These are phyloP conservation scores for Sphaerobolus stellatus DNA, from an alignment of 1,284 basidiomycete genomes.

Conservation along the genomic window DNA sequence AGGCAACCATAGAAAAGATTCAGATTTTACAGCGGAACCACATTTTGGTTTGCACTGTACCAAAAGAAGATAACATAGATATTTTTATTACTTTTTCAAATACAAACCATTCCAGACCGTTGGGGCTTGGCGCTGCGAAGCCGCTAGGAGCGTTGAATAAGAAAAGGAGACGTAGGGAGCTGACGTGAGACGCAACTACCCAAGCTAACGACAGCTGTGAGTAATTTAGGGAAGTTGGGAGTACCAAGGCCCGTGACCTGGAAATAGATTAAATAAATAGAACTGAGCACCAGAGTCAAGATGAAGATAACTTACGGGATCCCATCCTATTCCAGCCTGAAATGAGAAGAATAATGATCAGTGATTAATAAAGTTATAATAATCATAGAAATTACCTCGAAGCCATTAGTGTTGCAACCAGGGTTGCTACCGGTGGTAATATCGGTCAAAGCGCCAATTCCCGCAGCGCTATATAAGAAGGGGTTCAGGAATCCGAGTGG, in stretches of 20 bases:
- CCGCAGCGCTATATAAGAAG: slow-evolving; percentile 46
- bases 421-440: slow-evolving; percentile 41
- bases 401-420: slow-evolving; percentile 19
- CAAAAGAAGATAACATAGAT: slow-evolving; percentile 59
- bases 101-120: not conserved
- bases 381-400: not conserved
- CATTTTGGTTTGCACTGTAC: slow-evolving; percentile 67
- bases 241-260: not conserved
- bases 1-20: no score
- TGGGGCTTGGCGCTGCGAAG: not conserved
- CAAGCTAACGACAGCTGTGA: not conserved
- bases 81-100: not conserved
- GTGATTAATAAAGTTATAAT: not conserved
- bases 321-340: slow-evolving; percentile 1
- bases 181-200: not conserved
- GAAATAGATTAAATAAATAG: not conserved
- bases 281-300: not conserved
- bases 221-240: not conserved
- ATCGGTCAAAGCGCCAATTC: slow-evolving; percentile 47
- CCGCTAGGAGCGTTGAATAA: not conserved
- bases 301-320: slow-evolving; percentile 4
- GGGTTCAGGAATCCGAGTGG: slow-evolving; percentile 65
- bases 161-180: not conserved
- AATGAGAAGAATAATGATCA: not conserved
- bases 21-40: no score